Base-by-base conservation (phyloP, 2,329 filamentous ascomycete genomes). In the Triangularia setosa region DNA sequence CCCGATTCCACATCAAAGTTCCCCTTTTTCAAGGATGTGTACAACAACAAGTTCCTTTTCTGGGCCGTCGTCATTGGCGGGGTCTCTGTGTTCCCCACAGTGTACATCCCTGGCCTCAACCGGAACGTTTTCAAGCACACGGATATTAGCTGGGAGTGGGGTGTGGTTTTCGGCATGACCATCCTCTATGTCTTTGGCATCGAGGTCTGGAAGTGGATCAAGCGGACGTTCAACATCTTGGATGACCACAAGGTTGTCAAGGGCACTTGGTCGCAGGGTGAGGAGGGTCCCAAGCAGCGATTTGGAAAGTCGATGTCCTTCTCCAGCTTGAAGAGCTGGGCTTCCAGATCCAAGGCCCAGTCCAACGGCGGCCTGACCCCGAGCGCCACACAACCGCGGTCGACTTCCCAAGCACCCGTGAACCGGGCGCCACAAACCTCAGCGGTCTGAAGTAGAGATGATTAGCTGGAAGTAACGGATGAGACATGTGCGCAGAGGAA, bases 121-220 rank as follows among this genome's bases (percentile, higher is more conserved):
- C 83, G 79, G 16, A 81, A 83, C 27, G 89, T 92, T 40, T 91
- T 92, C 81, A 89, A 90, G 78, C 90, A 92, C 77, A 82, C 78
- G 7, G 82, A 80, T 18, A 92, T 93, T 69, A 82, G 79, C 18
- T 93, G 90, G 90, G 90, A 92, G 73, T 93, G 89, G 90, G 85
- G 83, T 1, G 79, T 93, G 5, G 84, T 89, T 0, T 79, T 91
- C 30, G 83, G 87, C 21, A 86, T 85, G 64, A 83, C 87, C 0
- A 68, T 88, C 12, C 72, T 91, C 3, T 93, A 89, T 72, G 83
- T 93, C 56, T 74, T 81, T 0, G 87, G 88, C 25, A 82, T 92
- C 48, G 90, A 93, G 79, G 74, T 78, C 9, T 93, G 90, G 89
- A 92, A 93, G 79, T 82, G 83, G 70, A 75, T 77, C 66, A 93